Evolutionary conservation across 1,139 yeast genomes (phyloP).

Genomic region (Tardiomyces digboiensis): DNA sequence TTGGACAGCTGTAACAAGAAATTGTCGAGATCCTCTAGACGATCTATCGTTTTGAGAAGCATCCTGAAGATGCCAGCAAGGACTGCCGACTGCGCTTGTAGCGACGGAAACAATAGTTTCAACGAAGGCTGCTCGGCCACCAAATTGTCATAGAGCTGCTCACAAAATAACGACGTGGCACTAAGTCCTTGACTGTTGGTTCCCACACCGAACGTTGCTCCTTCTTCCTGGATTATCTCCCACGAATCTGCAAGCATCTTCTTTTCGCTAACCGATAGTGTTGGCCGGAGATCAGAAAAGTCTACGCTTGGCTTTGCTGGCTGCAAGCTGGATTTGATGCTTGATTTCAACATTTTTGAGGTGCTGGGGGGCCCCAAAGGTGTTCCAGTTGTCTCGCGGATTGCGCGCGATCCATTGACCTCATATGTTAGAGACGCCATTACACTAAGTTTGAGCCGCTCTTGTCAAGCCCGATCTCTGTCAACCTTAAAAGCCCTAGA

Average conservation of each 20-base stretch:
- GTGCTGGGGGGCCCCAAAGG: too few species aligned
- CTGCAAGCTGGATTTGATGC: not conserved
- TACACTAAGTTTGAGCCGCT: too few species aligned
- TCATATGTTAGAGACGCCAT: too few species aligned
- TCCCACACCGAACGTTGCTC: constrained; percentile 1
- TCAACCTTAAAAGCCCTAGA: too few species aligned
- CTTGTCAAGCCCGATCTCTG: too few species aligned
- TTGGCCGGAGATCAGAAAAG: not conserved
- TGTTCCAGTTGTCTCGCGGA: too few species aligned
- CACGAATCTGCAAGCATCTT: not conserved
- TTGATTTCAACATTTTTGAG: too few species aligned
- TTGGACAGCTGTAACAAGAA: constrained; percentile 59
- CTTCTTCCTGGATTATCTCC: constrained; percentile 1
- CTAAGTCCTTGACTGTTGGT: constrained; percentile 4
- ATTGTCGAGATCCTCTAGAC: constrained; percentile 41
- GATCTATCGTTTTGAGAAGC: constrained; percentile 41
- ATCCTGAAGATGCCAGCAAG: constrained; percentile 74
- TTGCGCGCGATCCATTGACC: too few species aligned
- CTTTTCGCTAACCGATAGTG: constrained; percentile 1
- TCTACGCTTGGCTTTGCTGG: not conserved
- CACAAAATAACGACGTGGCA: constrained; percentile 25
- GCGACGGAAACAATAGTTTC: constrained; percentile 51
- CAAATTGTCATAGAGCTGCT: constrained; percentile 54
- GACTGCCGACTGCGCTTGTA: constrained; percentile 63
- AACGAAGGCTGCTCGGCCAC: constrained; percentile 44